Conservation (phyloP, 441 rosid species). For the Adansonia gregorii region DNA sequence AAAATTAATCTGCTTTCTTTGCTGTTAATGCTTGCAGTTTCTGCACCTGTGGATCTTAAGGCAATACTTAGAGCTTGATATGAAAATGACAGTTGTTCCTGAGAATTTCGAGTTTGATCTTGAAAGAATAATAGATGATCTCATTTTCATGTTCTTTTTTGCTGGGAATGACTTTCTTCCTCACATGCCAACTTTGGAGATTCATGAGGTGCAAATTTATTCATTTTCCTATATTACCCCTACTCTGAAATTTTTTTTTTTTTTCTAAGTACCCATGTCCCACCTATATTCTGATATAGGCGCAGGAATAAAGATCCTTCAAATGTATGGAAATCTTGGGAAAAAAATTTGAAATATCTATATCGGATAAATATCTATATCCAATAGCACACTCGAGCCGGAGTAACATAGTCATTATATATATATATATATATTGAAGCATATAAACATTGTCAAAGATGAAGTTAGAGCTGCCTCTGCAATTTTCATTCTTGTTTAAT, state of each 20-base stretch:
- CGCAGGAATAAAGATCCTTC: too few relatives aligned
- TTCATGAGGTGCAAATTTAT: conserved; percentile 31
- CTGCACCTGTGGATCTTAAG: conserved; percentile 37
- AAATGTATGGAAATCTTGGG: too few relatives aligned
- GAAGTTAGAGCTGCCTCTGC: background rate
- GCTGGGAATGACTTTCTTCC: conserved; percentile 43
- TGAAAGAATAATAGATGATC: conserved; percentile 34
- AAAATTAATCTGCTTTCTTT: background rate
- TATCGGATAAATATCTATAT: too few relatives aligned
- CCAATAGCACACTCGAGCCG: too few relatives aligned
- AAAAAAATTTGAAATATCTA: too few relatives aligned
- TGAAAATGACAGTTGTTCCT: conserved; percentile 26
- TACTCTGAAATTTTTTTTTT: too few relatives aligned
- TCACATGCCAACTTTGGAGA: conserved; percentile 35
- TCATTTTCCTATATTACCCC: background rate
- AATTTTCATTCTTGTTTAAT: background rate
- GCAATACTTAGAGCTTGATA: conserved; percentile 34
- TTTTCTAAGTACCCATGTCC: too few relatives aligned
- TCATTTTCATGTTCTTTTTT: conserved; percentile 36
- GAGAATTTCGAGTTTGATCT: conserved; percentile 25
- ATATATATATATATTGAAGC: too few relatives aligned
- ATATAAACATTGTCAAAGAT: background rate
- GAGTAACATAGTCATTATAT: too few relatives aligned
- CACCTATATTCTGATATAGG: too few relatives aligned
- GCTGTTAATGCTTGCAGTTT: conserved; percentile 20